Evolutionary conservation across 495 filamentous ascomycete species (phyloP).

Genomic region (Cladorrhinum samala): DNA sequence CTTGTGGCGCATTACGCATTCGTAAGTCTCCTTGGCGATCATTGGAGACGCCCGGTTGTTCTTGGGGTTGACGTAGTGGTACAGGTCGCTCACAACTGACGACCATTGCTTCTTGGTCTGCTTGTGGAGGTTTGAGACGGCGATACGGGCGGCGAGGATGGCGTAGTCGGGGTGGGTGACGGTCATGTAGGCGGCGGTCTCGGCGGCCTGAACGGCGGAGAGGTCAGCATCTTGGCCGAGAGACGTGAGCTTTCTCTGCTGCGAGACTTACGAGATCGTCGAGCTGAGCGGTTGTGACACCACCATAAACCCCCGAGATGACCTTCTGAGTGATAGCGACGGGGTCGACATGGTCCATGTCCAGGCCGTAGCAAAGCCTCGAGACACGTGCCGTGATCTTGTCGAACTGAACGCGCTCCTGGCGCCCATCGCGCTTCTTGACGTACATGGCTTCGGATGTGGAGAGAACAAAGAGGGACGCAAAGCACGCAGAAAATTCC

Average conservation of each 20-base stretch:
- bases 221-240: slow-evolving; percentile 12
- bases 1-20: slow-evolving; percentile 87
- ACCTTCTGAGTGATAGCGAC: slow-evolving; percentile 98
- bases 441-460: slow-evolving; percentile 46
- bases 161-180: slow-evolving; percentile 98
- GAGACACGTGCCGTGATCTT: slow-evolving; percentile 99
- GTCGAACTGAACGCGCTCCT: slow-evolving; percentile 99
- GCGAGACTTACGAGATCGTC: slow-evolving; percentile 78
- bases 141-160: slow-evolving; percentile 96
- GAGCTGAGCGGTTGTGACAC: slow-evolving; percentile 90
- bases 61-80: slow-evolving; percentile 95
- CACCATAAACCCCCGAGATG: slow-evolving; percentile 98
- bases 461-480: not conserved
- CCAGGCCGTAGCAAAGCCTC: slow-evolving; percentile 92
- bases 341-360: slow-evolving; percentile 93
- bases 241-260: not conserved
- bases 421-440: slow-evolving; percentile 77
- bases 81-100: slow-evolving; percentile 83
- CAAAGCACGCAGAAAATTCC: not conserved
- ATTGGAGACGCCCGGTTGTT: slow-evolving; percentile 79
- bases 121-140: slow-evolving; percentile 98
- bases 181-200: slow-evolving; percentile 99
- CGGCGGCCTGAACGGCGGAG: slow-evolving; percentile 66
- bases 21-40: slow-evolving; percentile 84
- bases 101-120: slow-evolving; percentile 99